phyloP scores from a whole-genome alignment of 176 grass and related monocot genomes.

The Tillandsia fasciculata region DNA sequence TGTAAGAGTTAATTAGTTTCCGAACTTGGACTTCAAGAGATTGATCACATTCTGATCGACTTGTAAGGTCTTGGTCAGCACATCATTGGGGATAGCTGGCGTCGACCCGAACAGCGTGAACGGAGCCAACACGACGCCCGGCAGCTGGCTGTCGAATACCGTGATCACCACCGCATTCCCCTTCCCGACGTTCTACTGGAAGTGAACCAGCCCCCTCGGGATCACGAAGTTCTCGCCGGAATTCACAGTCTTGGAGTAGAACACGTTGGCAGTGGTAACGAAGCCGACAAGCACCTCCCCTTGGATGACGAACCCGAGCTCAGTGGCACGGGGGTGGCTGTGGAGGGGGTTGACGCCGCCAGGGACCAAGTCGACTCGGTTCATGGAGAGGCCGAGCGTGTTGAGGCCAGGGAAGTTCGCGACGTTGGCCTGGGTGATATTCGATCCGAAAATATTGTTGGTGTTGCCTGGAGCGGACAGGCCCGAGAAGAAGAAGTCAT shows the following conservation, averaged over 20 bases:
- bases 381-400: slow-evolving; percentile 21
- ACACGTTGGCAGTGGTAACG: slow-evolving; percentile 3
- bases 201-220: slow-evolving; percentile 16
- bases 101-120: neutral
- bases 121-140: neutral
- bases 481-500: slow-evolving; percentile 29
- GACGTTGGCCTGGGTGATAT: neutral
- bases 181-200: slow-evolving; percentile 10
- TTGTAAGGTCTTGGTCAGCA: slow-evolving; percentile 10
- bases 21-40: slow-evolving; percentile 11
- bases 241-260: slow-evolving; percentile 3
- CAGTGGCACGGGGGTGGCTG: slow-evolving; percentile 10
- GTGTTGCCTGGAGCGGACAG: neutral
- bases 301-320: neutral
- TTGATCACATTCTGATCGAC: neutral
- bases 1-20: neutral
- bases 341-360: slow-evolving; percentile 16
- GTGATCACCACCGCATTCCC: slow-evolving; percentile 1
- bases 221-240: slow-evolving; percentile 9
- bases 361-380: slow-evolving; percentile 11
- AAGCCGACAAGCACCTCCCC: slow-evolving; percentile 9
- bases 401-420: slow-evolving; percentile 15
- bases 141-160: slow-evolving; percentile 12
- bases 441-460: neutral
- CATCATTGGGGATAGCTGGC: slow-evolving; percentile 6